Conservation (phyloP, 805 yeast species). For the Suhomyces prunicola region DNA sequence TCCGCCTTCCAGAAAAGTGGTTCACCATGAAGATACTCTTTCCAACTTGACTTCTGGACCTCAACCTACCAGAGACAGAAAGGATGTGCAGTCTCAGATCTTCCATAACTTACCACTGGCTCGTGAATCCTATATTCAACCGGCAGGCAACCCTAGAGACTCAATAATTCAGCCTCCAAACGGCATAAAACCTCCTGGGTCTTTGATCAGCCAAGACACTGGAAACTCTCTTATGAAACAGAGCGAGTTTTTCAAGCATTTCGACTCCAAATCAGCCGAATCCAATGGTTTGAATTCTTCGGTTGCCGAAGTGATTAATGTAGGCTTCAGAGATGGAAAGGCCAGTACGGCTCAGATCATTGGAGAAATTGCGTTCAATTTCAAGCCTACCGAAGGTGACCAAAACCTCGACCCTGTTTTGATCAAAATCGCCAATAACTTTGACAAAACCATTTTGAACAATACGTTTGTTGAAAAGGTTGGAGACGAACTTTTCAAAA, state of each 20-base stretch:
- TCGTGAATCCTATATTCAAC: conserved; percentile 26
- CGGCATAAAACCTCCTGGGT: conserved; percentile 6
- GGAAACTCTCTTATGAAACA: conserved; percentile 45
- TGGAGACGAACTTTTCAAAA: conserved; percentile 33
- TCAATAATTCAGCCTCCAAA: conserved; percentile 17
- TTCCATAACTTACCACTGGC: conserved; percentile 45
- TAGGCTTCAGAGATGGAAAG: conserved; percentile 66
- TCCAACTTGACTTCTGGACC: background rate
- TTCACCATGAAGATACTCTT: conserved; percentile 19
- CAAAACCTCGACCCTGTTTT: conserved; percentile 24
- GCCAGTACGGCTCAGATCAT: conserved; percentile 58
- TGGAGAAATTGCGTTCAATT: conserved; percentile 87
- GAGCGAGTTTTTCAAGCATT: conserved; percentile 46
- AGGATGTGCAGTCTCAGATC: conserved; percentile 44
- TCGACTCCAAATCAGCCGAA: conserved; percentile 11
- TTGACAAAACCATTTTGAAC: conserved; percentile 48
- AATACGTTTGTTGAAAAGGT: conserved; percentile 30
- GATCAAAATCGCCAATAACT: conserved; percentile 42
- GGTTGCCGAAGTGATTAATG: conserved; percentile 81
- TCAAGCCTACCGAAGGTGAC: conserved; percentile 31
- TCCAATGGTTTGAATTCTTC: conserved; percentile 69
- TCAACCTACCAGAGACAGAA: conserved; percentile 26
- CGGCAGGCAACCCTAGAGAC: conserved; percentile 28
- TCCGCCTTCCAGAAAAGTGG: conserved; percentile 54
- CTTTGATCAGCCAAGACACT: conserved; percentile 36